These are phyloP conservation scores for Entamoeba invadens DNA, from an alignment of 208 protist species.

Conservation along the genomic window DNA sequence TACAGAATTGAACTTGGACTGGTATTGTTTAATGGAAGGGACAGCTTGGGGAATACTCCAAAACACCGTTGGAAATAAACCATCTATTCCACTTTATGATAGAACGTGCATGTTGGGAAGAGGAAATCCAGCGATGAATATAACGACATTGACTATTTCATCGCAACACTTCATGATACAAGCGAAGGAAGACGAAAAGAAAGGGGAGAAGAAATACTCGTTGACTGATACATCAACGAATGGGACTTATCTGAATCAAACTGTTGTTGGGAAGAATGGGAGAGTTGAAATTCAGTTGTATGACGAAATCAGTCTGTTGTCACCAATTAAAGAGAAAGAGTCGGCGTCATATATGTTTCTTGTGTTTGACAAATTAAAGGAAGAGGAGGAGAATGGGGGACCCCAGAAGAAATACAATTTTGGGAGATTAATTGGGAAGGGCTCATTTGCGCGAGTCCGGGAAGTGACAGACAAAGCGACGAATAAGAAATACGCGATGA, in stretches of 20 bases:
- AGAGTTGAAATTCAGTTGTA: not conserved
- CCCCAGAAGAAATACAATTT: not conserved
- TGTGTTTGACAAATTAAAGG: not conserved
- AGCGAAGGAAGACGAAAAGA: not conserved
- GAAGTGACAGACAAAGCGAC: not conserved
- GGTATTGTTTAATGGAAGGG: not conserved
- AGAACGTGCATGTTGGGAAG: not conserved
- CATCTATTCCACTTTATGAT: not conserved
- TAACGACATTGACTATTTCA: not conserved
- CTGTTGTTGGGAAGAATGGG: not conserved
- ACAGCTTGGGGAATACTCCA: not conserved
- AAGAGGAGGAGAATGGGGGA: not conserved
- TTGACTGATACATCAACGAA: not conserved
- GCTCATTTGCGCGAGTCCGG: not conserved
- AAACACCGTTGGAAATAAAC: not conserved
- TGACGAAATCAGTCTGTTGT: not conserved
- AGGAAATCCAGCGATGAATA: not conserved
- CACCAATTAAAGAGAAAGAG: not conserved
- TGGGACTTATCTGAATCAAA: not conserved
- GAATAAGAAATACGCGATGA: not conserved
- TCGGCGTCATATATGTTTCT: not conserved
- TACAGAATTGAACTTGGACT: too few species aligned
- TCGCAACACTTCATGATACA: not conserved
- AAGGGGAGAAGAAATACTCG: not conserved
- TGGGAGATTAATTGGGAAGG: not conserved